phyloP scores from a whole-genome alignment of 2,329 filamentous ascomycete species.

The Annulohypoxylon truncatum region DNA sequence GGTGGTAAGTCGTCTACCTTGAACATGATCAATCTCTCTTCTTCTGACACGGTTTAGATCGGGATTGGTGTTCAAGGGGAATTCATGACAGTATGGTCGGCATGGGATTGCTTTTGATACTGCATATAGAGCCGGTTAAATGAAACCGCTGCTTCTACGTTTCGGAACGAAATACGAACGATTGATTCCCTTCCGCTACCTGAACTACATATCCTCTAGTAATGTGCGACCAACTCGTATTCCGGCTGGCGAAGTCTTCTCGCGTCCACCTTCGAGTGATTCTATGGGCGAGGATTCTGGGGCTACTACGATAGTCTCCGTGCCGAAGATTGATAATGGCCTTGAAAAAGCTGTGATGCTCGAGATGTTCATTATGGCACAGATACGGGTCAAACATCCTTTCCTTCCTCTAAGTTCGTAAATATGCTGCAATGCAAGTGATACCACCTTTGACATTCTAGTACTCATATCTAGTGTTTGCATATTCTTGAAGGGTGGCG shows the following conservation, averaged over 20 bases:
- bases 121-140: constrained; percentile 51
- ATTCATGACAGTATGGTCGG: constrained; percentile 48
- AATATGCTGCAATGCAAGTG: background rate
- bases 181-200: constrained; percentile 43
- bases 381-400: constrained; percentile 73
- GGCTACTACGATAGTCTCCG: constrained; percentile 67
- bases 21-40: background rate
- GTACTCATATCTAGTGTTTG: background rate
- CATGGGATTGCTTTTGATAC: constrained; percentile 48
- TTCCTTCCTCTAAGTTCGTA: constrained; percentile 1
- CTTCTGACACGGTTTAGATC: constrained; percentile 33
- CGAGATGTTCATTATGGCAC: constrained; percentile 68
- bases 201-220: constrained; percentile 9
- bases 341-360: constrained; percentile 71
- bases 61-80: constrained; percentile 48
- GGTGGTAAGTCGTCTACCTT: constrained; percentile 36
- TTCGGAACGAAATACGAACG: constrained; percentile 43
- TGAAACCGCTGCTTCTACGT: constrained; percentile 39
- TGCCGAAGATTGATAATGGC: constrained; percentile 69
- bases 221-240: constrained; percentile 36
- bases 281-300: constrained; percentile 65
- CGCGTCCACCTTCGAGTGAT: constrained; percentile 56
- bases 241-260: constrained; percentile 69
- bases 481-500: background rate
- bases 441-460: background rate